phyloP scores from a whole-genome alignment of 352 stramenopile genomes.

The Phytophthora fragariae region DNA sequence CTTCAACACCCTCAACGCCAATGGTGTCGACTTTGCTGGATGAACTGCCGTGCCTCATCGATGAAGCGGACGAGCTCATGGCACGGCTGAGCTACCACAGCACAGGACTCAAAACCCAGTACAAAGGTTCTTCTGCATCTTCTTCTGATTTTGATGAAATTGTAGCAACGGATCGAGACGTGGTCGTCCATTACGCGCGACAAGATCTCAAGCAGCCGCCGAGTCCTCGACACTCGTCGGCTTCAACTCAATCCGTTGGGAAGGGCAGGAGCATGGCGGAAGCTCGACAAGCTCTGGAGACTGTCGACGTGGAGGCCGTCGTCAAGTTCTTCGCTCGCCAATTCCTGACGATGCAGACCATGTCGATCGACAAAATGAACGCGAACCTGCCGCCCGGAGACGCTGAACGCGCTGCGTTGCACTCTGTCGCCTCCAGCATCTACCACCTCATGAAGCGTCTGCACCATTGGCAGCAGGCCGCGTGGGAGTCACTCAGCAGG shows the following conservation, averaged over 20 bases:
- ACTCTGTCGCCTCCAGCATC: conserved; percentile 37
- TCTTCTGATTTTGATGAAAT: not conserved
- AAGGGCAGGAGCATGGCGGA: conserved; percentile 13
- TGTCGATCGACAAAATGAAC: conserved; percentile 34
- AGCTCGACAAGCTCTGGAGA: conserved; percentile 17
- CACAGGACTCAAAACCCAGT: conserved; percentile 30
- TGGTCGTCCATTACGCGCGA: not conserved
- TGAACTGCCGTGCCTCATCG: conserved; percentile 67
- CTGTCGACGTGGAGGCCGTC: conserved; percentile 40
- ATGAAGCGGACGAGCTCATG: conserved; percentile 69
- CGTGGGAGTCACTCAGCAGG: conserved; percentile 56
- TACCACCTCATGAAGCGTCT: conserved; percentile 74
- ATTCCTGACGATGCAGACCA: conserved; percentile 46
- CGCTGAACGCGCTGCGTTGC: conserved; percentile 29
- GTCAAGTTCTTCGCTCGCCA: conserved; percentile 60
- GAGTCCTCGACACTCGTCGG: conserved; percentile 5
- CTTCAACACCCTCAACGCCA: not conserved
- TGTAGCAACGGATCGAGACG: conserved; percentile 12
- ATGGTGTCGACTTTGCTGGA: conserved; percentile 68
- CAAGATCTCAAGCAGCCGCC: conserved; percentile 11
- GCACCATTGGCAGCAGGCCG: conserved; percentile 67
- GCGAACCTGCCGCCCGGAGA: conserved; percentile 19
- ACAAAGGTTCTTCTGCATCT: not conserved
- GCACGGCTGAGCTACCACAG: conserved; percentile 53
- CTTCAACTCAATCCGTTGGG: not conserved